Conservation (phyloP, 345 rosid species). For the Boechera divaricarpa region DNA sequence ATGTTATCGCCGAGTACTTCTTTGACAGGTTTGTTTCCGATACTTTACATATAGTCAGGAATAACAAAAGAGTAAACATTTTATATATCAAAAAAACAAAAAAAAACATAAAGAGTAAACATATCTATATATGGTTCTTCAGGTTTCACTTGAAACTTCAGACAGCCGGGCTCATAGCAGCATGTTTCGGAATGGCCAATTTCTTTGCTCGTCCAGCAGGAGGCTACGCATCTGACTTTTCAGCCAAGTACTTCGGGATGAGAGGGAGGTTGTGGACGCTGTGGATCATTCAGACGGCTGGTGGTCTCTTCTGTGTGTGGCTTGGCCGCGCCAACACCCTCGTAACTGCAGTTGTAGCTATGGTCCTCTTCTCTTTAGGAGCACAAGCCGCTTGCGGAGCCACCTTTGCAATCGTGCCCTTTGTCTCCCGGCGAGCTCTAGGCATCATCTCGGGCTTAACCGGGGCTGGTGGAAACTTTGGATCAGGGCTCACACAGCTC, state of each 20-base stretch:
- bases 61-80: constrained; percentile 4
- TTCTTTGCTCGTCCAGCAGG: constrained; percentile 60
- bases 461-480: constrained; percentile 66
- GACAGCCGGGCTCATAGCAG: constrained; percentile 62
- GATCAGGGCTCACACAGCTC: constrained; percentile 62
- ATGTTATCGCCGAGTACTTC: constrained; percentile 74
- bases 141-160: constrained; percentile 54
- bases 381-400: constrained; percentile 69
- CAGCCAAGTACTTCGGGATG: constrained; percentile 57
- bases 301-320: constrained; percentile 64
- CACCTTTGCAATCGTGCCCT: constrained; percentile 62
- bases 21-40: constrained; percentile 54
- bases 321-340: constrained; percentile 53
- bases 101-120: neutral
- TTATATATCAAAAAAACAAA: too few species aligned
- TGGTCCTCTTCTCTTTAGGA: constrained; percentile 61
- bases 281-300: constrained; percentile 62
- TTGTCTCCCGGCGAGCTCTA: constrained; percentile 59
- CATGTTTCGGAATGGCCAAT: constrained; percentile 68
- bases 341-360: constrained; percentile 44
- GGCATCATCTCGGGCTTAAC: constrained; percentile 60
- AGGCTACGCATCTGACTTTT: constrained; percentile 52
- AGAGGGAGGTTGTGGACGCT: constrained; percentile 61
- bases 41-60: neutral
- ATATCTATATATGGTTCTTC: neutral